Conservation (phyloP, 1,139 yeast species). For the Geotrichum cucujoidarum region DNA sequence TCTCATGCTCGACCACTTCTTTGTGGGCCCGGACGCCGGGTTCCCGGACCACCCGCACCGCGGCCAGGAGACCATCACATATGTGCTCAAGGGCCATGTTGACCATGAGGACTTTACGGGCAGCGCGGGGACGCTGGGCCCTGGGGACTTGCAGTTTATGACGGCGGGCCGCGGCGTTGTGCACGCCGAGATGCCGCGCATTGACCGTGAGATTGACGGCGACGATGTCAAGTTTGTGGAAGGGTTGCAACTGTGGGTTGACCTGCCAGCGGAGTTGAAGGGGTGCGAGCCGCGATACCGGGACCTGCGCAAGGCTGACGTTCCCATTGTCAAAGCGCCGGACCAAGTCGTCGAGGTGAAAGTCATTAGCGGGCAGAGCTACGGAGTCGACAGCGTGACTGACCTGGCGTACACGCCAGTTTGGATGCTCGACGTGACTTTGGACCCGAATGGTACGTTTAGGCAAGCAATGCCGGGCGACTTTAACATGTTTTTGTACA, state of each 20-base stretch:
- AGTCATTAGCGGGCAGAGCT: slow-evolving; percentile 72
- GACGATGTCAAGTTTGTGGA: slow-evolving; percentile 38
- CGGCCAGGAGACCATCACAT: slow-evolving; percentile 85
- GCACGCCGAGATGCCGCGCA: slow-evolving; percentile 83
- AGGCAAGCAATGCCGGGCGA: slow-evolving; percentile 57
- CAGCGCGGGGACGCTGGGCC: slow-evolving; percentile 64
- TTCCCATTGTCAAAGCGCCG: slow-evolving; percentile 59
- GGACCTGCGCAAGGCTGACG: slow-evolving; percentile 65
- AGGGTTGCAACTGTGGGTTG: slow-evolving; percentile 92
- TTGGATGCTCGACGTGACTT: slow-evolving; percentile 61
- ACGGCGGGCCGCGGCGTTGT: slow-evolving; percentile 90
- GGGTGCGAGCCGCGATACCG: slow-evolving; percentile 73
- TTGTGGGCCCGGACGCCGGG: slow-evolving; percentile 59
- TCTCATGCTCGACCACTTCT: slow-evolving; percentile 77
- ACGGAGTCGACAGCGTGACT: slow-evolving; percentile 68
- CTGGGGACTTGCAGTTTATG: slow-evolving; percentile 92
- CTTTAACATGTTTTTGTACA: slow-evolving; percentile 70
- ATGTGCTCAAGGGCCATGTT: slow-evolving; percentile 65
- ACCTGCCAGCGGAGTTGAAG: slow-evolving; percentile 67
- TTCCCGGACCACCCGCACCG: slow-evolving; percentile 93
- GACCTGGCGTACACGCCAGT: slow-evolving; percentile 79
- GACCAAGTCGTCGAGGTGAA: slow-evolving; percentile 62
- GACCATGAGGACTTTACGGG: slow-evolving; percentile 95
- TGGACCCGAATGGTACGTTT: slow-evolving; percentile 65
- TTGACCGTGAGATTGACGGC: slow-evolving; percentile 44